Base-by-base conservation (phyloP, 169 alveolate genomes). In the Cyclospora cayetanensis region DNA sequence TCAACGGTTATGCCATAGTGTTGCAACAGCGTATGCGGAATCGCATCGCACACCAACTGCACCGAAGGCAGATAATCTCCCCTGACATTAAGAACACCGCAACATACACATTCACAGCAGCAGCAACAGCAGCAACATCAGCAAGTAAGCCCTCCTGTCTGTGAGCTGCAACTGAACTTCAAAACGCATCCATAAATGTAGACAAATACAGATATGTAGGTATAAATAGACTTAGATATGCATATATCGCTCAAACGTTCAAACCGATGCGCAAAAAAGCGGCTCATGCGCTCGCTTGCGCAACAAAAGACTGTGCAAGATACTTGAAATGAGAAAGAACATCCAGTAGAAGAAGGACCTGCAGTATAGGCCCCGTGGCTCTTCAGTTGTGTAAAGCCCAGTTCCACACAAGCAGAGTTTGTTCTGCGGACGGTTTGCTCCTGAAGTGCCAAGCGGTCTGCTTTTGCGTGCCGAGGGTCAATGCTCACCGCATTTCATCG, bases 41-140 rank as follows among this genome's bases (percentile, higher is more conserved):
- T 97, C 80, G 99, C 96, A 87, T 97, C 97, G 74, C 99, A 97
- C 50, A 99, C 95, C 55, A 98, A 93, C 93, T 98, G 99, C 34
- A 99, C 97, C 20, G 99, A 98, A 43, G 96, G 90, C 39, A 96
- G 79, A 90, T 95, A 95, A 88, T 98, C 98, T 66, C 98, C 98
- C 86, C 97, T 97, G 90, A 18, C 60, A 70, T 3, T 5, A 2
- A n/a, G 43, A 90, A 66, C 18, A 9, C 37, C 9, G 80, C 9
- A 20, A 43, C 22, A 9, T 74, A 60, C 27, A 12, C 11, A 12
- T 74, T 60, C n/a, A 20, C 4, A 12, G 22, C 85, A n/a, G 35
- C 63, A 74, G 43, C 50, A n/a, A n/a, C n/a, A n/a, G n/a, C n/a
- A n/a, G n/a, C n/a, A n/a, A n/a, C n/a, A n/a, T n/a, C n/a, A n/a